Conservation (phyloP, 768 basidiomycete species). For the Suillus variegatus region DNA sequence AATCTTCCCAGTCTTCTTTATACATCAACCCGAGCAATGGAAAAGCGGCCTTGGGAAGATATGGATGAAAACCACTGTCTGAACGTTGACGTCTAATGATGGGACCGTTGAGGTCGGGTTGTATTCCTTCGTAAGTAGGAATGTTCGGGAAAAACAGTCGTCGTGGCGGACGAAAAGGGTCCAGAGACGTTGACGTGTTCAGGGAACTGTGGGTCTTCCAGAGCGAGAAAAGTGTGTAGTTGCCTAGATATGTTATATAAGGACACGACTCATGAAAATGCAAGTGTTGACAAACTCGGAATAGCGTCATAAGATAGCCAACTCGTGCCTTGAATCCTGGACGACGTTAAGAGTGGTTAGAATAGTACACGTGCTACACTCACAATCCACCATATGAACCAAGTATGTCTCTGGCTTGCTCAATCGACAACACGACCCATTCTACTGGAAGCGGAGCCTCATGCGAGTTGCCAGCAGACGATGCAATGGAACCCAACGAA, state of each 20-base stretch:
- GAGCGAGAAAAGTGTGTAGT: constrained; percentile 73
- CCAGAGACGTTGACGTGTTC: constrained; percentile 42
- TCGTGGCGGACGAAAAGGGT: constrained; percentile 64
- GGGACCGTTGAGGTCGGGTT: constrained; percentile 32
- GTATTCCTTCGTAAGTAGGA: constrained; percentile 54
- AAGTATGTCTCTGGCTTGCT: constrained; percentile 48
- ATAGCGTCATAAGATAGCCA: constrained; percentile 61
- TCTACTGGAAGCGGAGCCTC: constrained; percentile 49
- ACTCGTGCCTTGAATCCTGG: constrained; percentile 66
- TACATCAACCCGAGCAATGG: constrained; percentile 70
- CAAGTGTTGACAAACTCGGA: constrained; percentile 43
- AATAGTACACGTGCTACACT: constrained; percentile 23
- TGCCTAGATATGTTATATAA: constrained; percentile 38
- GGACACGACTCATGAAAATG: constrained; percentile 1
- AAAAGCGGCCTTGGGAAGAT: constrained; percentile 71
- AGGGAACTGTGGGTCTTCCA: constrained; percentile 76
- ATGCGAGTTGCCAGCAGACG: constrained; percentile 33
- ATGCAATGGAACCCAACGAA: constrained; percentile 47
- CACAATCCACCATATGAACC: constrained; percentile 58
- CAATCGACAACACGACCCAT: constrained; percentile 60
- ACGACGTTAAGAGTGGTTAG: background rate
- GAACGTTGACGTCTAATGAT: constrained; percentile 43
- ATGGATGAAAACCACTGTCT: constrained; percentile 70
- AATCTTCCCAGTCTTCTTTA: constrained; percentile 77
- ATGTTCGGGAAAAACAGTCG: constrained; percentile 75